These are phyloP conservation scores for Boletus hoseneyae DNA, from an alignment of 1,284 basidiomycete genomes.

Conservation along the genomic window DNA sequence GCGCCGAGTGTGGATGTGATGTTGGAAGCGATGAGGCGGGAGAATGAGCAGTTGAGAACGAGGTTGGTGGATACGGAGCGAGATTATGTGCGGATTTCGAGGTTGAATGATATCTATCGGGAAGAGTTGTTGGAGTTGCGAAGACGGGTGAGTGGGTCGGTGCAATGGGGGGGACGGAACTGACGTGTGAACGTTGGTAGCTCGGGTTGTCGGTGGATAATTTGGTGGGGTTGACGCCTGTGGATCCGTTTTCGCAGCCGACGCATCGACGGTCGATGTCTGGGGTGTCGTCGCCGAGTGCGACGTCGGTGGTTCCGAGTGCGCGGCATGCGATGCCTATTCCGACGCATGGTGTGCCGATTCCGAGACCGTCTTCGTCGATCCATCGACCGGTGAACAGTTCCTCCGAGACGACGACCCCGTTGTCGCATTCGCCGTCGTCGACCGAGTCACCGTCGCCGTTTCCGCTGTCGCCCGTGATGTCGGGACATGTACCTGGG, in stretches of 20 bases:
- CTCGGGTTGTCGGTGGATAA: conserved; percentile 71
- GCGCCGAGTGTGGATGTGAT: conserved; percentile 59
- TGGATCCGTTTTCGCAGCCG: conserved; percentile 66
- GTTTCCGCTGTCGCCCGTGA: conserved; percentile 54
- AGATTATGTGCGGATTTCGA: conserved; percentile 65
- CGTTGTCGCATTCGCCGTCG: conserved; percentile 57
- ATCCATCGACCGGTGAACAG: conserved; percentile 48
- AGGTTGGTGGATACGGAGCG: conserved; percentile 67
- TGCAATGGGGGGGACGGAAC: neutral
- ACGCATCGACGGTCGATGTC: conserved; percentile 54
- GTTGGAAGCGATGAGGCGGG: conserved; percentile 67
- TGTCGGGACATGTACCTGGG: conserved; percentile 41
- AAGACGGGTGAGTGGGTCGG: conserved; percentile 62
- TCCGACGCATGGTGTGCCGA: conserved; percentile 58
- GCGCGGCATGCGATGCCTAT: conserved; percentile 55
- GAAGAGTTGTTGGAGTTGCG: conserved; percentile 77
- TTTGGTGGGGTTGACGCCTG: conserved; percentile 58
- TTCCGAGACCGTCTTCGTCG: conserved; percentile 64
- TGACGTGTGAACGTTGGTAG: conserved; percentile 36
- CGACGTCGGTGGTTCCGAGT: conserved; percentile 39
- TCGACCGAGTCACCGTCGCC: conserved; percentile 52
- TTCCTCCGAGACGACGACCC: conserved; percentile 48
- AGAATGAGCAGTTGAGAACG: conserved; percentile 69
- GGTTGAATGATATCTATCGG: conserved; percentile 76
- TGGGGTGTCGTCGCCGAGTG: conserved; percentile 43